These are phyloP conservation scores for Crinitomyces ghanaensis DNA, from an alignment of 805 yeast species.

Conservation along the genomic window DNA sequence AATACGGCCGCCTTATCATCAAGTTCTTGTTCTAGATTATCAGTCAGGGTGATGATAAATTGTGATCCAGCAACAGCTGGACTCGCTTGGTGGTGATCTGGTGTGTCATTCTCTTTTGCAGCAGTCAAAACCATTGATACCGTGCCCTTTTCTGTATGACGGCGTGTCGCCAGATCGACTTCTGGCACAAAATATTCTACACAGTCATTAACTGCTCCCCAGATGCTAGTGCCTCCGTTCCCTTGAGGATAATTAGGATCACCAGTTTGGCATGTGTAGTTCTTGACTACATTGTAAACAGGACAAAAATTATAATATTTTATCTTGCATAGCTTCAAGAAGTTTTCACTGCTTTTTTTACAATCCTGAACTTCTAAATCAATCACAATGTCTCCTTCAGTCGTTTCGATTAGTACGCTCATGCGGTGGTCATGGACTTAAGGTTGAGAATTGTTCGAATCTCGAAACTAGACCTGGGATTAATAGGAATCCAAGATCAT, in stretches of 20 bases:
- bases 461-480: too few species aligned
- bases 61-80: constrained; percentile 26
- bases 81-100: constrained; percentile 7
- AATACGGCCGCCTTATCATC: constrained; percentile 26
- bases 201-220: constrained; percentile 20
- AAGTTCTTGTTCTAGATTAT: constrained; percentile 19
- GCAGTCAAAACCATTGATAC: constrained; percentile 24
- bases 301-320: constrained; percentile 43
- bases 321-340: constrained; percentile 42
- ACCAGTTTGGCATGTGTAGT: constrained; percentile 35
- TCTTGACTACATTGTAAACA: constrained; percentile 33
- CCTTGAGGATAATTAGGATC: constrained; percentile 36
- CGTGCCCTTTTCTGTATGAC: constrained; percentile 25
- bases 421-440: too few species aligned
- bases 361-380: constrained; percentile 32
- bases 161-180: constrained; percentile 18
- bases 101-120: neutral
- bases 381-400: constrained; percentile 38
- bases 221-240: constrained; percentile 23
- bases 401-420: constrained; percentile 33
- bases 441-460: too few species aligned
- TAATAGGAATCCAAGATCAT: too few species aligned
- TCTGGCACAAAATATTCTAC: constrained; percentile 15
- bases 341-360: constrained; percentile 34
- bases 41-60: constrained; percentile 29